These are phyloP conservation scores for Fusarium tricinctum DNA, from an alignment of 2,329 filamentous ascomycete species.

Conservation along the genomic window DNA sequence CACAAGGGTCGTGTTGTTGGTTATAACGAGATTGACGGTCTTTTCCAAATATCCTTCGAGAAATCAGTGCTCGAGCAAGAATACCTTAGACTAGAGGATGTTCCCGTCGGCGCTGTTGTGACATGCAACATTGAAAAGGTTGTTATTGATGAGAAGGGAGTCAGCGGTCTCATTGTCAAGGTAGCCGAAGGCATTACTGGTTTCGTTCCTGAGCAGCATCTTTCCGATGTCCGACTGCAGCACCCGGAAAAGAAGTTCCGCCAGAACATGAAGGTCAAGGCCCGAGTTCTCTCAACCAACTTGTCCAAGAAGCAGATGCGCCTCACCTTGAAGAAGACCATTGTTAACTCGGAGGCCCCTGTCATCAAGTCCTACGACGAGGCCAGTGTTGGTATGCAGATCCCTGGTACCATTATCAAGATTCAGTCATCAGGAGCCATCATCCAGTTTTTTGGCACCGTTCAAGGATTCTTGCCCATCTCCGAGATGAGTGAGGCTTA, in stretches of 20 bases:
- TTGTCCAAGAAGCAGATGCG: conserved; percentile 81
- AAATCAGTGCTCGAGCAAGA: conserved; percentile 85
- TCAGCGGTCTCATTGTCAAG: conserved; percentile 85
- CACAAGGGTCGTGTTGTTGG: conserved; percentile 87
- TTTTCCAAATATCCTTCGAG: conserved; percentile 89
- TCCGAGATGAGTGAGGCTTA: conserved; percentile 99
- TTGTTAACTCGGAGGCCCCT: conserved; percentile 89
- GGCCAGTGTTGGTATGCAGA: conserved; percentile 80
- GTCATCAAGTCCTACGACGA: conserved; percentile 84
- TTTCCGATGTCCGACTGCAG: conserved; percentile 88
- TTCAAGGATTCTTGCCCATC: conserved; percentile 90
- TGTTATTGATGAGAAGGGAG: conserved; percentile 80
- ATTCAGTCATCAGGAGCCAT: conserved; percentile 84
- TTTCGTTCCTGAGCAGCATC: conserved; percentile 88
- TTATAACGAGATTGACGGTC: conserved; percentile 87
- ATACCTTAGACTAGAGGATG: conserved; percentile 92
- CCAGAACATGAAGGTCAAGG: conserved; percentile 86
- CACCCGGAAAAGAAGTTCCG: conserved; percentile 97
- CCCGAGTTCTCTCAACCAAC: conserved; percentile 86
- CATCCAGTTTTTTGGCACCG: conserved; percentile 89
- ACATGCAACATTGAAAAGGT: conserved; percentile 89
- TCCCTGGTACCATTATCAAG: conserved; percentile 88
- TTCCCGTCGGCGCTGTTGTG: conserved; percentile 84
- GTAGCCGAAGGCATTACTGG: conserved; percentile 89
- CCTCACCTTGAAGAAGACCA: conserved; percentile 92